Conservation (phyloP, 1,139 yeast genomes). For the Suhomyces maxii region DNA sequence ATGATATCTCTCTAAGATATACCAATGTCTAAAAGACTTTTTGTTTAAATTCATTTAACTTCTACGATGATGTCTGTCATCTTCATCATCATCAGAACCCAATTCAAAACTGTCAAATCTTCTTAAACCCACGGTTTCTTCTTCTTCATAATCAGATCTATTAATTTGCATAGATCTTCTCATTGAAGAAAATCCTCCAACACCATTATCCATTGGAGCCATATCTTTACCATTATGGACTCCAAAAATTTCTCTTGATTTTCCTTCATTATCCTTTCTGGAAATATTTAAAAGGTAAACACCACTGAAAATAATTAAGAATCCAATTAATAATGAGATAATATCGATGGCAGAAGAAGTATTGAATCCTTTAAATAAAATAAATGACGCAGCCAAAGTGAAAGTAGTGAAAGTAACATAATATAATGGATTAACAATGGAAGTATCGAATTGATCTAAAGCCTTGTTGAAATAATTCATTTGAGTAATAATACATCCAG, state of each 20-base stretch:
- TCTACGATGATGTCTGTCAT: background rate
- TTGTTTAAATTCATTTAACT: background rate
- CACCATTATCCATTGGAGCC: conserved; percentile 81
- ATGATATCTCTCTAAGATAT: background rate
- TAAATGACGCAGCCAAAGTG: conserved; percentile 82
- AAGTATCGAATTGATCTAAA: conserved; percentile 87
- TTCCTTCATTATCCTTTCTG: conserved; percentile 61
- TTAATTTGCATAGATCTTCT: conserved; percentile 67
- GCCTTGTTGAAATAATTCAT: conserved; percentile 96
- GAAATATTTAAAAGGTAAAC: conserved; percentile 81
- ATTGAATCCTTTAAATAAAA: conserved; percentile 83
- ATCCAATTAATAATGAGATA: conserved; percentile 83
- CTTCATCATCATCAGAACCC: conserved; percentile 41
- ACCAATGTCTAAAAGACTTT: background rate
- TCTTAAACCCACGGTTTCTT: conserved; percentile 59
- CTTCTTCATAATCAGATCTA: conserved; percentile 48
- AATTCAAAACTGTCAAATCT: conserved; percentile 64
- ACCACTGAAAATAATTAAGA: conserved; percentile 83
- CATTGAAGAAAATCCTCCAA: conserved; percentile 67
- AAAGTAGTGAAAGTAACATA: conserved; percentile 92
- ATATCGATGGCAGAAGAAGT: conserved; percentile 79
- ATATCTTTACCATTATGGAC: conserved; percentile 55
- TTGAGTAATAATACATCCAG: conserved; percentile 80
- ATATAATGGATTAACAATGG: conserved; percentile 87
- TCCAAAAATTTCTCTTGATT: conserved; percentile 59